Percentiles rank a stretch among this genome's conserved stretches.
phyloP scores from a whole-genome alignment of 768 basidiomycete genomes.

The Mycena floridula region DNA sequence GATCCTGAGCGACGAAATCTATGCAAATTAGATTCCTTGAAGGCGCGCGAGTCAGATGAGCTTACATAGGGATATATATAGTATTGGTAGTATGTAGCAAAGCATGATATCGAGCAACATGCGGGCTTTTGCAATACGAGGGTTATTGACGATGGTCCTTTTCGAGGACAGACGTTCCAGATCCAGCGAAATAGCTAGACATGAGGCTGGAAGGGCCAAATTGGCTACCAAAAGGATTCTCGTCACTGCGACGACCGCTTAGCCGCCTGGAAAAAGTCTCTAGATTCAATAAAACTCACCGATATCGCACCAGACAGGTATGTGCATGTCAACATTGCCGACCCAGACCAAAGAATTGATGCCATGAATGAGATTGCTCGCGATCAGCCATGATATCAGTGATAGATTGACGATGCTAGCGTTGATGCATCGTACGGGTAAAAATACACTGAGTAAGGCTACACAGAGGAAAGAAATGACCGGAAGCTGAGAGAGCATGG shows the following conservation, averaged over 20 bases:
- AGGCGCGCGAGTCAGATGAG: conserved; percentile 7
- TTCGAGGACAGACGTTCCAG: conserved; percentile 50
- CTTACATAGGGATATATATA: conserved; percentile 59
- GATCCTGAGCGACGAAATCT: conserved; percentile 56
- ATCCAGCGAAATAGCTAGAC: conserved; percentile 48
- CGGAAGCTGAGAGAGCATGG: conserved; percentile 31
- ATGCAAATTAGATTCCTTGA: background rate
- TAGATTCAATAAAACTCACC: no score
- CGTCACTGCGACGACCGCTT: conserved; percentile 49
- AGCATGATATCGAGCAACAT: conserved; percentile 37
- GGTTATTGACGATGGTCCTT: conserved; percentile 24
- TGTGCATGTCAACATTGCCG: conserved; percentile 36
- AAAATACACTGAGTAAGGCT: conserved; percentile 31
- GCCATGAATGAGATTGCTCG: conserved; percentile 42
- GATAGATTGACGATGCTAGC: conserved; percentile 40
- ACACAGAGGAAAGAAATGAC: conserved; percentile 39
- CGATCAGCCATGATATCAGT: conserved; percentile 45
- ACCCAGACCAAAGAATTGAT: conserved; percentile 61
- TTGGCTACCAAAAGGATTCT: conserved; percentile 45
- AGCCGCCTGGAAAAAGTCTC: no score
- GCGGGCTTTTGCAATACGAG: conserved; percentile 32
- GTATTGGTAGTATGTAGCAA: conserved; percentile 48
- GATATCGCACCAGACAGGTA: conserved; percentile 74
- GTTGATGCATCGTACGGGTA: conserved; percentile 36
- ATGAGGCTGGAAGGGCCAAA: conserved; percentile 54